These are phyloP conservation scores for Phytophthora nicotianae DNA, from an alignment of 352 stramenopile species.

Conservation along the genomic window DNA sequence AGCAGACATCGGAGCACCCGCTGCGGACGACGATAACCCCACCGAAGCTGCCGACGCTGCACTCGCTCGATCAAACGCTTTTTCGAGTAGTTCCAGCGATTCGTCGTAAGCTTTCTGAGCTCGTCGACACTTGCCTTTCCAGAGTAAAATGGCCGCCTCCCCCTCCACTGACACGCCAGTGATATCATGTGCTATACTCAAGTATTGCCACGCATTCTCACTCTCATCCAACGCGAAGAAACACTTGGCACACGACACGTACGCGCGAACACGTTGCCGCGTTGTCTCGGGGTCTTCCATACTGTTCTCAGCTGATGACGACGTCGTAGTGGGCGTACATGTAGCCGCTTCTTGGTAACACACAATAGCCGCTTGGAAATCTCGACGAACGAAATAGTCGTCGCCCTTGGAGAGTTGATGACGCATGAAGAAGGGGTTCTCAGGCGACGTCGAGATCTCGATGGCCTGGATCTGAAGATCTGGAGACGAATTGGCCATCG, in stretches of 20 bases:
- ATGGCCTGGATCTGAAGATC: conserved; percentile 42
- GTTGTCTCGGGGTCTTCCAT: conserved; percentile 45
- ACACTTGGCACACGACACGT: conserved; percentile 64
- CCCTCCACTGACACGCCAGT: conserved; percentile 39
- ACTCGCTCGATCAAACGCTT: conserved; percentile 58
- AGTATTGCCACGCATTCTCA: conserved; percentile 49
- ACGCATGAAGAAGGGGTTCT: conserved; percentile 60
- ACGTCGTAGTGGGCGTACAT: conserved; percentile 20
- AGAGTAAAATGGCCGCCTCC: conserved; percentile 60
- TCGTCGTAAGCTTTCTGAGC: conserved; percentile 58
- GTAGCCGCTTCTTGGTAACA: conserved; percentile 59
- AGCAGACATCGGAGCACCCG: conserved; percentile 22
- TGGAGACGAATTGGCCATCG: conserved; percentile 35
- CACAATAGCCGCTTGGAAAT: conserved; percentile 57
- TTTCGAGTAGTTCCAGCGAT: conserved; percentile 49
- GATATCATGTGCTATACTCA: conserved; percentile 48
- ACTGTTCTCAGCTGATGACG: conserved; percentile 18
- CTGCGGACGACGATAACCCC: conserved; percentile 41
- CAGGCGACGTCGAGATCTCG: conserved; percentile 35
- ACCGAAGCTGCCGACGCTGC: conserved; percentile 39
- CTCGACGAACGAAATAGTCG: conserved; percentile 60
- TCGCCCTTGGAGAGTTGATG: conserved; percentile 64
- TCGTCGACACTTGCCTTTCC: conserved; percentile 69
- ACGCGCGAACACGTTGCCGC: conserved; percentile 46
- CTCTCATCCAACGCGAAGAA: conserved; percentile 60